phyloP scores from a whole-genome alignment of 2,329 filamentous ascomycete genomes.

The Pseudogymnoascus pannorum region DNA sequence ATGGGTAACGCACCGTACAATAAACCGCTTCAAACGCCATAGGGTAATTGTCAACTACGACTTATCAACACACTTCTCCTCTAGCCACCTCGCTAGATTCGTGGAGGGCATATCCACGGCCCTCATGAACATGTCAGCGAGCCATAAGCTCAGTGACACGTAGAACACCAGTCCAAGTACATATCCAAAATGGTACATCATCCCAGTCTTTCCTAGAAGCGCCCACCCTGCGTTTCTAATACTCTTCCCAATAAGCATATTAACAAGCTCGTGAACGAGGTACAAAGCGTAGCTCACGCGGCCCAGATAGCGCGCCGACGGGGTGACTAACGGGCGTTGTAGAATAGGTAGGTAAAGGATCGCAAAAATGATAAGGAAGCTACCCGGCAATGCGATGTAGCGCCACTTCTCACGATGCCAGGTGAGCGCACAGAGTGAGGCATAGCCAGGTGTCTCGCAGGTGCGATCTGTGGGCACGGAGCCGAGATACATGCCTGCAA shows the following conservation, averaged over 20 bases:
- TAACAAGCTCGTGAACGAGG: conserved; percentile 55
- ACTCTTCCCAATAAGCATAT: conserved; percentile 53
- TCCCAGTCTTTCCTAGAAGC: neutral
- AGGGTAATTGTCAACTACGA: neutral
- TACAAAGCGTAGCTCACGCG: conserved; percentile 57
- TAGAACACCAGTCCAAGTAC: neutral
- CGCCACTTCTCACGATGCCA: neutral
- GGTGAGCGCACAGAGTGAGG: neutral
- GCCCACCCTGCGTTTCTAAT: neutral
- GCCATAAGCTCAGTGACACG: neutral
- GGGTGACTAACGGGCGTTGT: neutral
- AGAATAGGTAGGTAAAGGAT: neutral
- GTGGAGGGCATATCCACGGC: conserved; percentile 5
- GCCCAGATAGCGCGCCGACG: conserved; percentile 47
- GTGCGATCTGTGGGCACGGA: conserved; percentile 4
- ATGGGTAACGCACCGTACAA: neutral
- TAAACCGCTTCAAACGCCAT: neutral
- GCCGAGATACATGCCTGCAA: neutral
- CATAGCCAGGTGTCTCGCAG: neutral
- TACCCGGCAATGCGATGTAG: neutral
- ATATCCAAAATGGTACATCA: conserved; percentile 6
- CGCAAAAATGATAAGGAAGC: neutral
- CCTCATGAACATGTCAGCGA: conserved; percentile 8
- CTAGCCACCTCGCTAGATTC: conserved; percentile 1
- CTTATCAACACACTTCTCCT: conserved; percentile 6